These are phyloP conservation scores for Annulohypoxylon moriforme DNA, from an alignment of 495 filamentous ascomycete genomes.

Conservation along the genomic window DNA sequence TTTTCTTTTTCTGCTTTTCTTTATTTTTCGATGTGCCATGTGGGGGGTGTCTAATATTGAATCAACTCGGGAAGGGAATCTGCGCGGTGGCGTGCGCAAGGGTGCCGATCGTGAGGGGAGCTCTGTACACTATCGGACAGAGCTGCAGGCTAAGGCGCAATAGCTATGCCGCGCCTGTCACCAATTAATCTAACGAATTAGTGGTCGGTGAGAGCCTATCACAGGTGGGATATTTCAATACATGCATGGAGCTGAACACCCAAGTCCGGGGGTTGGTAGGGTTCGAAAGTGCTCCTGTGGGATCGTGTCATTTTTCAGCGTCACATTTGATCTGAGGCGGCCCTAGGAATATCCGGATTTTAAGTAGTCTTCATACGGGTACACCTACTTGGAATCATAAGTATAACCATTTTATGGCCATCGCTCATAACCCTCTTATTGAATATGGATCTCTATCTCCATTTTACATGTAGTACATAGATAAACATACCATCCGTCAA, in stretches of 20 bases:
- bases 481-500: too few species aligned
- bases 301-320: not conserved
- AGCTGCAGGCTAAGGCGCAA: slow-evolving; percentile 18
- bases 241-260: not conserved
- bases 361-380: too few species aligned
- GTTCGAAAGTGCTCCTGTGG: not conserved
- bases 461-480: too few species aligned
- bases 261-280: not conserved
- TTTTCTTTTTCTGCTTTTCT: not conserved
- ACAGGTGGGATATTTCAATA: slow-evolving; percentile 1
- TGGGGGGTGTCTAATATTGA: slow-evolving; percentile 32
- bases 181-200: not conserved
- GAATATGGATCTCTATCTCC: too few species aligned
- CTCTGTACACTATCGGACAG: slow-evolving; percentile 24
- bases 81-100: slow-evolving; percentile 32
- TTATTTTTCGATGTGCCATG: not conserved
- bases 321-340: not conserved
- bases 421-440: too few species aligned
- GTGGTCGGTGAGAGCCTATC: slow-evolving; percentile 8
- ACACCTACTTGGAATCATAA: too few species aligned
- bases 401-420: too few species aligned
- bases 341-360: not conserved
- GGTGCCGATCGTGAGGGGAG: slow-evolving; percentile 31
- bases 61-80: slow-evolving; percentile 6
- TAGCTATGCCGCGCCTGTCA: slow-evolving; percentile 4